A percentile compares a stretch with the other conserved stretches of the same genome.
Evolutionary conservation across 306 rosid genomes (phyloP).

Genomic region (Acmispon strigosus): DNA sequence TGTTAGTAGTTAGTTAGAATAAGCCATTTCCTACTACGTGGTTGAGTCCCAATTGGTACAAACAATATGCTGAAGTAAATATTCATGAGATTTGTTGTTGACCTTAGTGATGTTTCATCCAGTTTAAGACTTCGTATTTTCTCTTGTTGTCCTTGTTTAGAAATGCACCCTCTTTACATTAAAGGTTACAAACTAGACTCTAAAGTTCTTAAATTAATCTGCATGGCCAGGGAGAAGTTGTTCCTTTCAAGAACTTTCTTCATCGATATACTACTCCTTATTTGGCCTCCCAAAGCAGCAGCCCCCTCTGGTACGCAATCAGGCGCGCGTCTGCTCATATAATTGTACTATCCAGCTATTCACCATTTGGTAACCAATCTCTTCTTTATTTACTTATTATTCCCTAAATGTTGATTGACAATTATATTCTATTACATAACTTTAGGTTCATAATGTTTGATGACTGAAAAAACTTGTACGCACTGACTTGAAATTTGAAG

Average conservation of each 20-base stretch:
- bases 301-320: constrained; percentile 92
- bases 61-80: background rate
- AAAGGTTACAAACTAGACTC: background rate
- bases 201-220: constrained; percentile 9
- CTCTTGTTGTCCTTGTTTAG: background rate
- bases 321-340: constrained; percentile 96
- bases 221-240: constrained; percentile 66
- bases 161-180: background rate
- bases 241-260: constrained; percentile 75
- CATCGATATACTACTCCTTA: constrained; percentile 72
- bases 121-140: background rate
- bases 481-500: background rate
- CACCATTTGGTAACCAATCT: constrained; percentile 69
- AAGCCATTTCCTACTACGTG: background rate
- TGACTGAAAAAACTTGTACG: background rate
- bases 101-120: constrained; percentile 14
- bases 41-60: background rate
- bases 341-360: constrained; percentile 85
- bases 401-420: background rate
- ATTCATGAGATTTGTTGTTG: constrained; percentile 12
- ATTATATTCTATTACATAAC: background rate
- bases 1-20: too few relatives aligned
- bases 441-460: background rate
- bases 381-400: constrained; percentile 6
- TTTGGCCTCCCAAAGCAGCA: constrained; percentile 74